Evolutionary conservation across 2,329 filamentous ascomycete species (phyloP).

Genomic region (Ophiostoma pallidulum): DNA sequence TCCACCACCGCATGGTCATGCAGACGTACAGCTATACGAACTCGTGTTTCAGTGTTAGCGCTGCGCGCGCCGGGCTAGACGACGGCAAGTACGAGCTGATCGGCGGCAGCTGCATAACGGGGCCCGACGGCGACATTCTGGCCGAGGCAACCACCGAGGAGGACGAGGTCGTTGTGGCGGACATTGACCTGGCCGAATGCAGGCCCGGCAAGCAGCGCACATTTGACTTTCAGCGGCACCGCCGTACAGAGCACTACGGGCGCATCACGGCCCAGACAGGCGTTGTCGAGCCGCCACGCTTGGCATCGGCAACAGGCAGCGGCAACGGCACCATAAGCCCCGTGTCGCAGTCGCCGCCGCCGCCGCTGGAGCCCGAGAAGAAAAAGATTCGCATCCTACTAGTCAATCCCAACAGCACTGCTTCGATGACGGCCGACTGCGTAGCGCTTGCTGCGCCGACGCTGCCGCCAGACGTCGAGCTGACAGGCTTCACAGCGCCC

Average conservation of each 20-base stretch:
- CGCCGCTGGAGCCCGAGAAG: too few species aligned
- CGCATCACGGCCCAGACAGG: slow-evolving; percentile 26
- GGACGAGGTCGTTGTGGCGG: slow-evolving; percentile 31
- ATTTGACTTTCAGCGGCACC: slow-evolving; percentile 17
- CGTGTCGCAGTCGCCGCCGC: background rate
- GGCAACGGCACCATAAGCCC: background rate
- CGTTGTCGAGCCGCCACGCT: slow-evolving; percentile 14
- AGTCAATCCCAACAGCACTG: slow-evolving; percentile 16
- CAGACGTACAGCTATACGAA: slow-evolving; percentile 44
- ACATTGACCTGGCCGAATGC: slow-evolving; percentile 16
- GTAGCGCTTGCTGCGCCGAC: slow-evolving; percentile 12
- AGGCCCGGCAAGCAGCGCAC: slow-evolving; percentile 14
- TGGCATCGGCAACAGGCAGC: background rate
- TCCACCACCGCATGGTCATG: slow-evolving; percentile 41
- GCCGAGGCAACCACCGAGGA: slow-evolving; percentile 37
- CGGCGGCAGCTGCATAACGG: slow-evolving; percentile 33
- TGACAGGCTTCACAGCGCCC: slow-evolving; percentile 16
- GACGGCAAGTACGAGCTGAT: slow-evolving; percentile 37
- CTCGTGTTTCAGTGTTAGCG: slow-evolving; percentile 37
- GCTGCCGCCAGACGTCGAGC: slow-evolving; percentile 14
- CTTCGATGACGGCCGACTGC: slow-evolving; percentile 15
- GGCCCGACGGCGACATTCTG: slow-evolving; percentile 36
- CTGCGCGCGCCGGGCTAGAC: slow-evolving; percentile 39
- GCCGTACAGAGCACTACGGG: slow-evolving; percentile 24
- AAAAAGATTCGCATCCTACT: slow-evolving; percentile 15